Evolutionary conservation across 257 asterid species (phyloP).

Genomic region (Solanum medicagineum): DNA sequence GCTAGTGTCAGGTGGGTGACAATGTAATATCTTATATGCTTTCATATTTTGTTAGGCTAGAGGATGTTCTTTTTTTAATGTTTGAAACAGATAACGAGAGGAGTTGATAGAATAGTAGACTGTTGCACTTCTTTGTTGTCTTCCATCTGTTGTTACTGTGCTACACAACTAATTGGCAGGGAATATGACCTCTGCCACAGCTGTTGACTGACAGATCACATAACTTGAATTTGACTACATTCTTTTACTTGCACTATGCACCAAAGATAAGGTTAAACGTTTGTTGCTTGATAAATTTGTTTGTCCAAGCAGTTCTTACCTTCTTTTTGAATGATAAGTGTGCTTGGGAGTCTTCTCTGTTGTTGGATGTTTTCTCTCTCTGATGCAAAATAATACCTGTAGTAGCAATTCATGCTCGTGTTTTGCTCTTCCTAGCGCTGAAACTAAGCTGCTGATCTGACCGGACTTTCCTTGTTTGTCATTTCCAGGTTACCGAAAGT

Average conservation of each 20-base stretch:
- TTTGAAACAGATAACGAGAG: neutral
- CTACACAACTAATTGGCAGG: neutral
- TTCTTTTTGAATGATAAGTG: neutral
- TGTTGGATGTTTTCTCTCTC: neutral
- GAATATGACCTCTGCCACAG: neutral
- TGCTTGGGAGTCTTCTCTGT: neutral
- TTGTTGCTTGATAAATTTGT: neutral
- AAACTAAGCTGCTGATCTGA: neutral
- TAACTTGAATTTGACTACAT: neutral
- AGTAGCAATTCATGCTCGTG: neutral
- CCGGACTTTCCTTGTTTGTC: neutral
- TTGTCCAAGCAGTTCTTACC: neutral
- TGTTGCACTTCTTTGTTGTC: neutral
- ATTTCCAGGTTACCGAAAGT: conserved; percentile 82
- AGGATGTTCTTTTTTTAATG: neutral
- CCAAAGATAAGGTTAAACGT: neutral
- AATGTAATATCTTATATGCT: neutral
- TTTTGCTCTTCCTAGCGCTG: neutral
- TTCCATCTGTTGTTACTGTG: neutral
- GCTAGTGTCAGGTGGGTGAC: neutral
- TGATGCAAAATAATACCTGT: neutral
- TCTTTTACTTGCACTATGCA: neutral
- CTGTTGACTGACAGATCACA: neutral
- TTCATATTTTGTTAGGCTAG: neutral
- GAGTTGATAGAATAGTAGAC: neutral